Conservation (phyloP, 371 early-diverging fungal species). For the Lichtheimia corymbifera region DNA sequence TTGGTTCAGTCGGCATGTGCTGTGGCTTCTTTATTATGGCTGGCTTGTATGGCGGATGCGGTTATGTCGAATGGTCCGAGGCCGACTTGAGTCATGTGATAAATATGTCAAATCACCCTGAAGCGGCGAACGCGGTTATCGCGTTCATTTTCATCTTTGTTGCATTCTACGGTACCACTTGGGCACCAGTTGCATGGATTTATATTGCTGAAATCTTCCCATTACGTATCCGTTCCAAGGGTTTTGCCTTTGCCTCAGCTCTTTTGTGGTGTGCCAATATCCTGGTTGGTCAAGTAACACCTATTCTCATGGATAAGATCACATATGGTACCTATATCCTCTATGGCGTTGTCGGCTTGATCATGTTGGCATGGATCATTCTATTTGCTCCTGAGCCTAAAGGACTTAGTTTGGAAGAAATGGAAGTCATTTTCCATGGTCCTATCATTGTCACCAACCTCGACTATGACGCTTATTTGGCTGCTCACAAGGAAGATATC, state of each 20-base stretch:
- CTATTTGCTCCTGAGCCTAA: slow-evolving; percentile 67
- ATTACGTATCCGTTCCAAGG: slow-evolving; percentile 50
- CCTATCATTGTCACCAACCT: slow-evolving; percentile 34
- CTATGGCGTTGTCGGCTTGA: slow-evolving; percentile 62
- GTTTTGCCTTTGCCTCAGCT: slow-evolving; percentile 59
- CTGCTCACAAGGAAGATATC: slow-evolving; percentile 31
- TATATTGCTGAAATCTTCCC: slow-evolving; percentile 73
- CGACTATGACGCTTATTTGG: slow-evolving; percentile 24
- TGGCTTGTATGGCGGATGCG: slow-evolving; percentile 43
- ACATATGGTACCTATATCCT: slow-evolving; percentile 60
- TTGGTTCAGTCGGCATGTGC: slow-evolving; percentile 50
- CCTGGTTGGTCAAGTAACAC: slow-evolving; percentile 55
- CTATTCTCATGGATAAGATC: slow-evolving; percentile 44
- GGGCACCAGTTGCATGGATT: slow-evolving; percentile 56
- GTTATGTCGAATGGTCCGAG: slow-evolving; percentile 11
- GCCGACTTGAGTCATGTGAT: slow-evolving; percentile 21
- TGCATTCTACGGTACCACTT: slow-evolving; percentile 50
- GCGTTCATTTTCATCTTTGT: slow-evolving; percentile 53
- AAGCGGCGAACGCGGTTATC: slow-evolving; percentile 47
- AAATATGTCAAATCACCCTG: slow-evolving; percentile 32
- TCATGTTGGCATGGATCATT: slow-evolving; percentile 52
- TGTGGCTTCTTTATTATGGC: slow-evolving; percentile 43
- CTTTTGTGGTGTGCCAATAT: slow-evolving; percentile 86
- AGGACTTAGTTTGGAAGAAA: slow-evolving; percentile 59
- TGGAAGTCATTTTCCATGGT: slow-evolving; percentile 40